Base-by-base conservation (phyloP, 805 yeast genomes). In the Tetrapisispora phaffii region DNA sequence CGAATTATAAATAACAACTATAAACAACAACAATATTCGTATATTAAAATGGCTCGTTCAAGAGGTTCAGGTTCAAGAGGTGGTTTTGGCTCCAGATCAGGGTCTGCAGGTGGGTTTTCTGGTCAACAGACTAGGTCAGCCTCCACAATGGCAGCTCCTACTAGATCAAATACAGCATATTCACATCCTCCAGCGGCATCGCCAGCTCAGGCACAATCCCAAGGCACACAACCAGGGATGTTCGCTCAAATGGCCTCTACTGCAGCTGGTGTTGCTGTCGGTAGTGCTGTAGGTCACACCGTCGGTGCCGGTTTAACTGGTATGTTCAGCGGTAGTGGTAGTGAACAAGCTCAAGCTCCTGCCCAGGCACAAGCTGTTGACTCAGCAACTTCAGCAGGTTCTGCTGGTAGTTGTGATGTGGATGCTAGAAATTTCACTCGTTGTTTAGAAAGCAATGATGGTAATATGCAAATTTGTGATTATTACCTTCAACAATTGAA, bases 231-330 rank as follows among this genome's bases (percentile, higher is more conserved):
- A 57, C 97, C 97, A 40, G 97, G 97, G 58, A 58, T 90, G 63
- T 89, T 90, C 59, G 85, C 90, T 48, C 95, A 93, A 71, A 93
- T 93, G 98, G 97, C 97, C 34, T 75, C 95, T 40, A 93, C 98
- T 41, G 98, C 98, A 45, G 98, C 97, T 41, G 98, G 98, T 80
- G 98, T 93, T 38, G 98, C 97, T 44, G 97, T 93, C 46, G 98
- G 98, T 59, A 86, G 96, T 43, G 82, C 97, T 50, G 81, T 90
- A 45, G 98, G 98, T 50, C 98, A 93, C 75, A 87, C 97, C 34
- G 55, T 90, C 47, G 97, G 97, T 70, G 95, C 95, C 50, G 97
- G 97, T 59, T 71, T 93, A 57, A 80, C 95, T 42, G 75, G 86
- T 42, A 69, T 93, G 76, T 90, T 90, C 59, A 95, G 95, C 45